Percentiles rank a stretch among this genome's conserved stretches.
Conservation (phyloP, 2,329 filamentous ascomycete species). For the Lasiodiplodia sp. region DNA sequence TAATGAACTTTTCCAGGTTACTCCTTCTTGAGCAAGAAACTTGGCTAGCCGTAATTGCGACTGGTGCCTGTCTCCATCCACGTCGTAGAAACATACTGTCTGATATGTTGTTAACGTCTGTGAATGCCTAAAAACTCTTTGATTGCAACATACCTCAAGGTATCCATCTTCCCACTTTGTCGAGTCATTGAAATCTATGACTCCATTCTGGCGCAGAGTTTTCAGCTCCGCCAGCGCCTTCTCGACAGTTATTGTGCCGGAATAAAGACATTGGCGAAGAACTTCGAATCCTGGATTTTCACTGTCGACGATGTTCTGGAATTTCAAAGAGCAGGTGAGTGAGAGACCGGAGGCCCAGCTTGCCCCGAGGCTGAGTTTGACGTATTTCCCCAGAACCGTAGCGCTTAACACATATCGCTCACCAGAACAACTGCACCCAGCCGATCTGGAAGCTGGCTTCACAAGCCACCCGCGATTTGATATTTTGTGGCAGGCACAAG, state of each 20-base stretch:
- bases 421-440: not conserved
- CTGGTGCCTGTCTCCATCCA: not conserved
- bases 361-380: not conserved
- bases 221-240: not conserved
- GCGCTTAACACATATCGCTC: not conserved
- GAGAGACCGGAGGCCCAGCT: not conserved
- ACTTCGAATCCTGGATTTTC: not conserved
- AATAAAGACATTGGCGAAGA: not conserved
- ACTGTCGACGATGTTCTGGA: not conserved
- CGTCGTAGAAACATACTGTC: not conserved
- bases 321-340: not conserved
- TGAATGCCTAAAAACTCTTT: too few species aligned
- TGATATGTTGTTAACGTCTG: not conserved
- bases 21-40: not conserved
- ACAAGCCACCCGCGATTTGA: too few species aligned
- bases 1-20: not conserved
- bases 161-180: not conserved
- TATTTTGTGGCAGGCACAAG: not conserved
- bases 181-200: not conserved
- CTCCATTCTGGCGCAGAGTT: not conserved
- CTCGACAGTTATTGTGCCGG: not conserved
- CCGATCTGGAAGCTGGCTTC: too few species aligned
- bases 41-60: not conserved
- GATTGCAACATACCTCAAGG: not conserved
- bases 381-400: not conserved